Percentiles rank a stretch among this genome's conserved stretches.
Conservation (phyloP, 2,329 filamentous ascomycete genomes). For the Aspergillus calidoustus region DNA sequence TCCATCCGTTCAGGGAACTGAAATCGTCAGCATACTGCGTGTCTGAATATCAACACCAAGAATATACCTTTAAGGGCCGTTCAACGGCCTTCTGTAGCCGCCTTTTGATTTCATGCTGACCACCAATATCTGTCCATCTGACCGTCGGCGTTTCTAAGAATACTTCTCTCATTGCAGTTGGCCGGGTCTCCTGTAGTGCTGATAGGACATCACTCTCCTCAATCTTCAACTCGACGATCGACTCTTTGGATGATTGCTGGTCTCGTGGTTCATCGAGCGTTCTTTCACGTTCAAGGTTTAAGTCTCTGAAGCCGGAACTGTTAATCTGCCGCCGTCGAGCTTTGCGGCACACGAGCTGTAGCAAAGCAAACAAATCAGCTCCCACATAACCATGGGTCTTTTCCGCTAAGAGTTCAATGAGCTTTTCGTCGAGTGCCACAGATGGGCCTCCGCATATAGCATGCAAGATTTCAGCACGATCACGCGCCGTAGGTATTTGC, state of each 20-base stretch:
- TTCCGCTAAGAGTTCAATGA: slow-evolving; percentile 67
- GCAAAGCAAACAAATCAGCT: slow-evolving; percentile 71
- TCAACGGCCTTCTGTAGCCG: slow-evolving; percentile 62
- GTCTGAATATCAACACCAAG: not conserved
- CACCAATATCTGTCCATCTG: slow-evolving; percentile 85
- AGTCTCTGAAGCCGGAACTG: slow-evolving; percentile 11
- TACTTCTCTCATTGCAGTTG: slow-evolving; percentile 86
- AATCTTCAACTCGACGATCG: slow-evolving; percentile 35
- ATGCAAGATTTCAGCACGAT: slow-evolving; percentile 75
- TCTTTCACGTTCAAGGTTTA: not conserved
- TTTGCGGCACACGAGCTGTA: slow-evolving; percentile 57
- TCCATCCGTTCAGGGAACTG: slow-evolving; percentile 57
- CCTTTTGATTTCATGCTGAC: slow-evolving; percentile 78
- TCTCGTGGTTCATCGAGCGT: not conserved
- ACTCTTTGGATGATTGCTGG: slow-evolving; percentile 18
- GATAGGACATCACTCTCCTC: slow-evolving; percentile 40
- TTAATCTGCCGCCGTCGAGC: slow-evolving; percentile 39
- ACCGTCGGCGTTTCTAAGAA: slow-evolving; percentile 87
- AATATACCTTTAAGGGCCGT: slow-evolving; percentile 59
- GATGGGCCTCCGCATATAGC: slow-evolving; percentile 56
- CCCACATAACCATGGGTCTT: slow-evolving; percentile 88
- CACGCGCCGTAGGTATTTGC: slow-evolving; percentile 72
- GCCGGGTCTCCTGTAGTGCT: slow-evolving; percentile 71
- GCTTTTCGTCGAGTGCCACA: slow-evolving; percentile 55
- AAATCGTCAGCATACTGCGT: not conserved